Base-by-base conservation (phyloP, 2,329 filamentous ascomycete species). In the Sporothrix protearum region DNA sequence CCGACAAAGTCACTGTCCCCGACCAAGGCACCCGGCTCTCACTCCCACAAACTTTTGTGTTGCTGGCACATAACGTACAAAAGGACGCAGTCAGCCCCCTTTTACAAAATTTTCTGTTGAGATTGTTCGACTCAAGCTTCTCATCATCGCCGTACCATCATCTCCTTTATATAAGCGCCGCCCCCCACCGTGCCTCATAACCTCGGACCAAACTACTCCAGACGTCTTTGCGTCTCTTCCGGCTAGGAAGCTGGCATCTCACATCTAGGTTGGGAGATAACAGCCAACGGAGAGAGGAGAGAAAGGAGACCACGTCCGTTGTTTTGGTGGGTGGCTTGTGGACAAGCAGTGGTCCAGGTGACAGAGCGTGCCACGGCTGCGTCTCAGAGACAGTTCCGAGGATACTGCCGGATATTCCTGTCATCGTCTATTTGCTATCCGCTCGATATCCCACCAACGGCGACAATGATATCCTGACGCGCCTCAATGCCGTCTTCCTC, bases 391-490 rank as follows among this genome's bases (percentile, higher is more conserved):
- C n/a, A 22, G n/a, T 19, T n/a, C 6, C 33, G 36, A 69, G 19
- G 39, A 22, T 22, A 22, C 28, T 28, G 45, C 10, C 22, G 7
- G 25, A 12, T 7, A 19, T 51, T 28, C 25, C 16, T 22, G 12
- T n/a, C 49, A 10, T 47, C 8, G 9, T 77, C 25, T 57, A 45
- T 47, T 28, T 68, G 10, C 22, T 59, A 19, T 39, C 19, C 8
- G 10, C 42, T 25, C 28, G 53, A 49, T 28, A n/a, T 22, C 12
- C 42, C 9, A 4, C 47, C 55, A 14, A 39, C 30, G 22, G 71
- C 68, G 55, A 71, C 53, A 47, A 72, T 72, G 71, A 22, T 30
- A 63, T 63, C 68, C 28, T 72, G 36, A 64, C 53, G 39, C 36
- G 42, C 19, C 19, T 36, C 28, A 30, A 47, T 39, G 68, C 36